Conservation (phyloP, 2,329 filamentous ascomycete species). For the Pyricularia grisea region DNA sequence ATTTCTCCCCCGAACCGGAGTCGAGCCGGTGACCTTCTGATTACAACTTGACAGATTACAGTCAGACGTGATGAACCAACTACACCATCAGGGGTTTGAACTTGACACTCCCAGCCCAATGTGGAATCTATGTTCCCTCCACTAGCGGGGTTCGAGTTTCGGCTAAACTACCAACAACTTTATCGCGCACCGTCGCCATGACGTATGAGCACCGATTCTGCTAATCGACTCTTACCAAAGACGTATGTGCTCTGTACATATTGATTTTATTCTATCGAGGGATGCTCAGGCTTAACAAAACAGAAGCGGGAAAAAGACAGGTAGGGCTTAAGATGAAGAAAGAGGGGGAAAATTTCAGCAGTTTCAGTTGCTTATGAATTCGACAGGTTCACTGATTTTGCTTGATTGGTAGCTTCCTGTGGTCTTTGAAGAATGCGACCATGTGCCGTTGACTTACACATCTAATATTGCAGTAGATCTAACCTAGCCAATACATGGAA, state of each 20-base stretch:
- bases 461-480: not conserved
- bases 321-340: too few species aligned
- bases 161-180: not conserved
- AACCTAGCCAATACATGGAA: too few species aligned
- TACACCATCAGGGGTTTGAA: conserved; percentile 1
- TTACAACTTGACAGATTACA: not conserved
- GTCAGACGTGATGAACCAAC: conserved; percentile 2
- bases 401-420: too few species aligned
- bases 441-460: not conserved
- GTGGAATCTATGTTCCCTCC: not conserved
- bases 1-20: not conserved
- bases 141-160: not conserved
- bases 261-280: too few species aligned
- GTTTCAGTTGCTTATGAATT: too few species aligned
- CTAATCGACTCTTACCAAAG: not conserved
- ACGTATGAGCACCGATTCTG: not conserved
- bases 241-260: too few species aligned
- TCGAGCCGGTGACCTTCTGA: conserved; percentile 2
- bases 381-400: too few species aligned
- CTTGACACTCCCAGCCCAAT: not conserved
- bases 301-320: too few species aligned
- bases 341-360: too few species aligned
- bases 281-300: too few species aligned
- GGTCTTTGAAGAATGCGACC: too few species aligned
- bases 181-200: not conserved